These are phyloP conservation scores for Fusarium sp. DNA, from an alignment of 2,329 filamentous ascomycete genomes.

Conservation along the genomic window DNA sequence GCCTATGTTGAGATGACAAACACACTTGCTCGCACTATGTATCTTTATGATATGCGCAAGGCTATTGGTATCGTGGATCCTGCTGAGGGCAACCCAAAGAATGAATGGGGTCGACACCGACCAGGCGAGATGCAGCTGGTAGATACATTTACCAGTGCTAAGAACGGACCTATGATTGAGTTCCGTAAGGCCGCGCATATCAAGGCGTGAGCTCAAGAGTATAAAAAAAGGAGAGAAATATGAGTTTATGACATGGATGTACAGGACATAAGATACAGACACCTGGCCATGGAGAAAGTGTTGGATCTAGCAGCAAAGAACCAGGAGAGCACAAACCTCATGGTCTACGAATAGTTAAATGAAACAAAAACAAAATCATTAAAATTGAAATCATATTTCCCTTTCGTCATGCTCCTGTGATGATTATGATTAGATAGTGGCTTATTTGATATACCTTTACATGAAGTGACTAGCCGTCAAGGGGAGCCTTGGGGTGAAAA, in stretches of 20 bases:
- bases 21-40: constrained; percentile 71
- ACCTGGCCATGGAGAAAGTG: background rate
- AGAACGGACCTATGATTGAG: constrained; percentile 77
- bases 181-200: constrained; percentile 56
- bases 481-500: background rate
- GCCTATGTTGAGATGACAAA: constrained; percentile 76
- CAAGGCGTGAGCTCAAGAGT: constrained; percentile 4
- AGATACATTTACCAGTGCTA: constrained; percentile 79
- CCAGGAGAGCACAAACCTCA: background rate
- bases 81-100: constrained; percentile 61
- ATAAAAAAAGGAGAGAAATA: background rate
- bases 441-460: background rate
- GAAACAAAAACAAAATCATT: background rate
- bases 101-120: constrained; percentile 67
- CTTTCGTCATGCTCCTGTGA: too few relatives aligned
- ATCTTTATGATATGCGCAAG: constrained; percentile 69
- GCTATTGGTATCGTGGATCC: constrained; percentile 62
- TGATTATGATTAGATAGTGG: background rate
- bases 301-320: background rate
- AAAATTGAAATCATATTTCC: background rate
- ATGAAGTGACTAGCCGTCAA: background rate
- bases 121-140: constrained; percentile 74
- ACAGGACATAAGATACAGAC: background rate
- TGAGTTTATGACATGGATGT: background rate
- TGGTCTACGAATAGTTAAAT: background rate